Evolutionary conservation across 495 filamentous ascomycete species (phyloP).

Genomic region (Aspergillus bertholletiae): DNA sequence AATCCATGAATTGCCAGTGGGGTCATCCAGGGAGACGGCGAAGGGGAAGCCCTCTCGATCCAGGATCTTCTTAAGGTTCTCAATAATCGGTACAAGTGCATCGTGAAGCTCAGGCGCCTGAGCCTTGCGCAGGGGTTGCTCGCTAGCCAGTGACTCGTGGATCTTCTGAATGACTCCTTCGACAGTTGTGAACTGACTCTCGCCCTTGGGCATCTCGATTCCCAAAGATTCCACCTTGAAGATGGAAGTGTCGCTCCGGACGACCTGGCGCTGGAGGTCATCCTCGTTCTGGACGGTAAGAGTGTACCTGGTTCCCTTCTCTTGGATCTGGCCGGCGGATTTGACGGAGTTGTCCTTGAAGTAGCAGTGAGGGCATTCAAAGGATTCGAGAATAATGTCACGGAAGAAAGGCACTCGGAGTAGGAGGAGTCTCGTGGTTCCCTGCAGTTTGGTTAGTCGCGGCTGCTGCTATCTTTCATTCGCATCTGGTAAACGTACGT

Average conservation of each 20-base stretch:
- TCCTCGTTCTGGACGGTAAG: constrained; percentile 62
- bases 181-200: constrained; percentile 85
- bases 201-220: constrained; percentile 84
- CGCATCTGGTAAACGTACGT: constrained; percentile 53
- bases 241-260: constrained; percentile 83
- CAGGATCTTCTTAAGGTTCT: constrained; percentile 67
- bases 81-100: constrained; percentile 70
- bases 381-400: constrained; percentile 95
- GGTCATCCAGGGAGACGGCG: constrained; percentile 79
- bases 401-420: constrained; percentile 94
- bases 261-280: constrained; percentile 80
- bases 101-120: constrained; percentile 69
- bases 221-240: constrained; percentile 82
- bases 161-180: constrained; percentile 81
- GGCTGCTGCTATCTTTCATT: not conserved
- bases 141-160: constrained; percentile 67
- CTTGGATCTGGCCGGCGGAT: constrained; percentile 84
- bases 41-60: constrained; percentile 79
- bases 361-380: constrained; percentile 83
- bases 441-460: constrained; percentile 42
- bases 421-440: constrained; percentile 78
- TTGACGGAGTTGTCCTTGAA: constrained; percentile 91
- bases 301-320: constrained; percentile 76
- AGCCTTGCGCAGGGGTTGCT: constrained; percentile 70
- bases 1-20: constrained; percentile 96